A percentile compares a stretch with the other conserved stretches of the same genome.
Conservation (phyloP, 2,329 filamentous ascomycete species). For the Ceratocystis harringtonii region DNA sequence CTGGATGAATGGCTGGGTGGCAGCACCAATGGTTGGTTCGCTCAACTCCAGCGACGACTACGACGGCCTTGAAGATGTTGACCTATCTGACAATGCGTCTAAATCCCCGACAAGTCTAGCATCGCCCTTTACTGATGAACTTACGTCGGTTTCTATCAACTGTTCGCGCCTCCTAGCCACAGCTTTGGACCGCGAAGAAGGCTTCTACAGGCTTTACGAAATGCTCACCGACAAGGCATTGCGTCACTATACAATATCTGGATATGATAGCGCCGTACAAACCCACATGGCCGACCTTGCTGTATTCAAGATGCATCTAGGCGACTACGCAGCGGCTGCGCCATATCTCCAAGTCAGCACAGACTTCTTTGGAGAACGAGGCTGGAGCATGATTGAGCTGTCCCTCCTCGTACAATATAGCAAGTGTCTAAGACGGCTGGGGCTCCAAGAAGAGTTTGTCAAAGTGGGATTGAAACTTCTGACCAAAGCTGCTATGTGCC, state of each 20-base stretch:
- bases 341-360: slow-evolving; percentile 65
- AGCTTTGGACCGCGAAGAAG: slow-evolving; percentile 44
- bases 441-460: slow-evolving; percentile 65
- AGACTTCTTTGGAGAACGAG: slow-evolving; percentile 60
- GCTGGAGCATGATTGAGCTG: slow-evolving; percentile 67
- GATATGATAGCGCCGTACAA: slow-evolving; percentile 62
- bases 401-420: slow-evolving; percentile 78
- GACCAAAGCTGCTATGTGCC: slow-evolving; percentile 40
- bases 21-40: slow-evolving; percentile 36
- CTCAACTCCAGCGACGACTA: slow-evolving; percentile 28
- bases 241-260: slow-evolving; percentile 67
- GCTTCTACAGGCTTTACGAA: slow-evolving; percentile 54
- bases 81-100: slow-evolving; percentile 32
- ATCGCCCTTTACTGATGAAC: slow-evolving; percentile 4
- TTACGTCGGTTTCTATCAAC: slow-evolving; percentile 28
- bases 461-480: slow-evolving; percentile 60
- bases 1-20: slow-evolving; percentile 65
- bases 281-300: slow-evolving; percentile 72
- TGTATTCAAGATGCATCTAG: slow-evolving; percentile 61
- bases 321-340: slow-evolving; percentile 59
- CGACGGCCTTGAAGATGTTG: slow-evolving; percentile 42
- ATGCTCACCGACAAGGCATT: slow-evolving; percentile 72
- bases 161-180: slow-evolving; percentile 42
- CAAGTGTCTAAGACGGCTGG: slow-evolving; percentile 61
- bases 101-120: slow-evolving; percentile 15